Conservation (phyloP, 2,329 filamentous ascomycete genomes). For the Aplosporella prunicola region DNA sequence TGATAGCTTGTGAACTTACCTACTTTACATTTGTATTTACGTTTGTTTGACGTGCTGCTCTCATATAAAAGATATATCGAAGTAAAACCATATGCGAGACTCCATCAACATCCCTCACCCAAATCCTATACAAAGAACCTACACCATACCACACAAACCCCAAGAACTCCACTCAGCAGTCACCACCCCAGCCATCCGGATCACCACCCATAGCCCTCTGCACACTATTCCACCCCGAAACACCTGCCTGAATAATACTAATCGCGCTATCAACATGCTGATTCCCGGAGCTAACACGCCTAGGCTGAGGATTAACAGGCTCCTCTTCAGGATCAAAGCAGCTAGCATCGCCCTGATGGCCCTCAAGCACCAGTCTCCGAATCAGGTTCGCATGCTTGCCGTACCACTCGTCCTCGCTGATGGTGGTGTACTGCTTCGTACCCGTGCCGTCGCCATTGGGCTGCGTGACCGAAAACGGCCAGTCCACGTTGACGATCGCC, state of each 20-base stretch:
- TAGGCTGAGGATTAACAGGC: conserved; percentile 40
- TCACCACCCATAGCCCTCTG: conserved; percentile 7
- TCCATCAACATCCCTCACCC: too few species aligned
- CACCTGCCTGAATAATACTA: conserved; percentile 24
- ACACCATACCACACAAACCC: too few species aligned
- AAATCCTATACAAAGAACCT: too few species aligned
- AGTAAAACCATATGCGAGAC: too few species aligned
- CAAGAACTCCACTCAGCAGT: too few species aligned
- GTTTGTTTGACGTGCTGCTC: too few species aligned
- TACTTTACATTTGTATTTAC: too few species aligned
- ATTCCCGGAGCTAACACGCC: conserved; percentile 21
- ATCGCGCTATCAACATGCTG: conserved; percentile 23
- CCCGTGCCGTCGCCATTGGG: conserved; percentile 16
- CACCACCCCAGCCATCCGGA: conserved; percentile 9
- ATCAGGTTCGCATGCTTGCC: conserved; percentile 54
- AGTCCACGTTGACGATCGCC: conserved; percentile 53
- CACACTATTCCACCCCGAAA: conserved; percentile 12
- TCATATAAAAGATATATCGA: too few species aligned
- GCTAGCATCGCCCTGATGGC: conserved; percentile 46
- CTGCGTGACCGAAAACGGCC: conserved; percentile 42
- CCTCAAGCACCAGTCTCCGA: conserved; percentile 48
- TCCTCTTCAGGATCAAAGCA: conserved; percentile 31
- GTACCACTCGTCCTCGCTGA: conserved; percentile 49
- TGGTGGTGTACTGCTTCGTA: conserved; percentile 39
- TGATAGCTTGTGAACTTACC: too few species aligned